Percentiles rank a stretch among this genome's conserved stretches.
Evolutionary conservation across 2,329 filamentous ascomycete species (phyloP).

Genomic region (Tolypocladium album): DNA sequence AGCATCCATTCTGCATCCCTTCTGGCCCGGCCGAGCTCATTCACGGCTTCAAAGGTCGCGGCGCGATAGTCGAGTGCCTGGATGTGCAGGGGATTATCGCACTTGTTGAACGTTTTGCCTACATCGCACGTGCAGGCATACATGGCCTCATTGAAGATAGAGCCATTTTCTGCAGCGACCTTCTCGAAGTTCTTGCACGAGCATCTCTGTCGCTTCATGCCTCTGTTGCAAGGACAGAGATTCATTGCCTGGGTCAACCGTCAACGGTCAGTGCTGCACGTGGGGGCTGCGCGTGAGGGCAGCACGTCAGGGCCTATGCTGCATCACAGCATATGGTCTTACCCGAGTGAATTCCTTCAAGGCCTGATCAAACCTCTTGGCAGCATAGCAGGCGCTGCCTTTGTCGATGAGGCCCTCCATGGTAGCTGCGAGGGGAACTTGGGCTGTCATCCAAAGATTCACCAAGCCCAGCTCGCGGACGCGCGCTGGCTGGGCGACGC

Average conservation of each 20-base stretch:
- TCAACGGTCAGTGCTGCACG: background rate
- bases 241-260: constrained; percentile 21
- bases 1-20: constrained; percentile 31
- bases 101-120: constrained; percentile 26
- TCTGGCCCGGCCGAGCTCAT: constrained; percentile 24
- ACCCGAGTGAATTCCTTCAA: constrained; percentile 26
- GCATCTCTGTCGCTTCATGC: constrained; percentile 24
- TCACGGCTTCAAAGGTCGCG: constrained; percentile 27
- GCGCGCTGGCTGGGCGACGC: no score
- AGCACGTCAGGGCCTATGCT: background rate
- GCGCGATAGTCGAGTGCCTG: constrained; percentile 30
- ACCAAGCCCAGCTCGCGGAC: no score
- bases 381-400: constrained; percentile 14
- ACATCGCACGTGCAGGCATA: constrained; percentile 25
- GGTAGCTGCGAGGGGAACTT: constrained; percentile 3
- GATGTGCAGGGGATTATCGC: constrained; percentile 24
- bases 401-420: background rate
- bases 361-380: constrained; percentile 22
- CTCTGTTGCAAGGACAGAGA: constrained; percentile 21
- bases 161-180: constrained; percentile 18
- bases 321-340: background rate
- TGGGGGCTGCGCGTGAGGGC: no score
- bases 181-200: constrained; percentile 27
- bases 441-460: no score
- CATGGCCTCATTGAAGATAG: constrained; percentile 31